Evolutionary conservation across 805 yeast genomes (phyloP), one percentile per base, ranked within the genome.

Genomic region (Diddensiella santjacobensis): DNA sequence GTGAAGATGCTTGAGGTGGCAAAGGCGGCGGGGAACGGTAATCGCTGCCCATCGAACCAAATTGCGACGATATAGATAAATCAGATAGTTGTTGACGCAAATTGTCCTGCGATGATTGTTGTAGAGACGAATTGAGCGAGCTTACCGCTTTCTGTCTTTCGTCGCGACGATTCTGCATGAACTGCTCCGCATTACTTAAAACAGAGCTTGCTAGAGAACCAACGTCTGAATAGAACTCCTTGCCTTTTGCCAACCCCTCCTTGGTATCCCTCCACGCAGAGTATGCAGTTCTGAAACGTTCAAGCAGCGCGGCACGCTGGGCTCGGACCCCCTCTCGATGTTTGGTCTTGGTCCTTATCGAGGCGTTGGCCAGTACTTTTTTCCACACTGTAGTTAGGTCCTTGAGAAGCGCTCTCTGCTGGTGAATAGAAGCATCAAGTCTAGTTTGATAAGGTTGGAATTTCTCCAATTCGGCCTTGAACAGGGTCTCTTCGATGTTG

Each of bases 401-500:
- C 66, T 61, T 77, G 26, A 83, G 68, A 23, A 81, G 63, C 2
- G 67, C 65, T 20, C 74, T 72, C 63, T 90, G 96, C 45, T 80
- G 79, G 35, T 73, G 75, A n/a, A 84, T 73, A 8, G 90, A 77
- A 1, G 80, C 77, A 31, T 81, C 85, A 22, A 91, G 68, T 47
- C 95, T 77, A 1, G 75, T 72, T 44, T 80, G 80, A 54, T 79
- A 80, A 0, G 84, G 83, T 31, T 77, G 78, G 64, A 88, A 91
- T 65, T 91, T 91, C 43, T 74, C 77, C 53, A 91, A 68, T 62
- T 88, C 96, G 49, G 77, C 75, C 15, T 80, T 77, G 61, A 90
- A 89, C 11, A 84, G 62, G 3, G 52, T 66, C 6, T 74, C 69
- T 49, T 83, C 89, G 40, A 77, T 72, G 4, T 78, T 79, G 3